These are phyloP conservation scores for Citrus unshiu DNA, from an alignment of 345 rosid genomes.

Conservation along the genomic window DNA sequence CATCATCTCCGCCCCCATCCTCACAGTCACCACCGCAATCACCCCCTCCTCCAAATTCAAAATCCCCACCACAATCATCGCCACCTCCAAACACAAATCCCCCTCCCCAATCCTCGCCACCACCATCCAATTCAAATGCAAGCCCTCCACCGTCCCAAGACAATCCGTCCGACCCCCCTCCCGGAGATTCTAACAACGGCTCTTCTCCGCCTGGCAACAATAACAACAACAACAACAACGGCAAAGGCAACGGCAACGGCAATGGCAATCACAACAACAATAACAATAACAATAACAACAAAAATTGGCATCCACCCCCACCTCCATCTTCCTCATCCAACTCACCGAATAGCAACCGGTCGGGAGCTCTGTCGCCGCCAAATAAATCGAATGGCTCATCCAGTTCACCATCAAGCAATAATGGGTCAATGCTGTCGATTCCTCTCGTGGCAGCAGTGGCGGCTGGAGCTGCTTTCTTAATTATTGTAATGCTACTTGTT, in stretches of 20 bases:
- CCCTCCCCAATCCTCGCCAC: slow-evolving; percentile 25
- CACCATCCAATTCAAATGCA: slow-evolving; percentile 9
- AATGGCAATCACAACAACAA: background rate
- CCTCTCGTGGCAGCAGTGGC: slow-evolving; percentile 35
- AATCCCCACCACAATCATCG: slow-evolving; percentile 22
- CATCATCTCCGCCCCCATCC: slow-evolving; percentile 29
- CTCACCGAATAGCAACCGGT: background rate
- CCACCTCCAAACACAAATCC: slow-evolving; percentile 19
- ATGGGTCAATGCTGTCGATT: slow-evolving; percentile 8
- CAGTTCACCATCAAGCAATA: slow-evolving; percentile 2
- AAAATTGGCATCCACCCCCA: background rate
- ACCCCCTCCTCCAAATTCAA: slow-evolving; percentile 22
- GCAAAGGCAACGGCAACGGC: background rate
- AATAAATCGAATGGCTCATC: background rate
- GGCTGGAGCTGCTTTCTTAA: slow-evolving; percentile 38
- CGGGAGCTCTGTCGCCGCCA: slow-evolving; percentile 15
- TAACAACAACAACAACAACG: slow-evolving; percentile 4
- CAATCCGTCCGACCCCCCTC: background rate
- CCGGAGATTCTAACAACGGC: slow-evolving; percentile 16
- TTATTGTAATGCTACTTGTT: slow-evolving; percentile 34
- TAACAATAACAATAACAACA: background rate
- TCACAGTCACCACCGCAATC: slow-evolving; percentile 12
- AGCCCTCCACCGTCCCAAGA: slow-evolving; percentile 26
- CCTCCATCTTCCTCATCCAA: background rate
- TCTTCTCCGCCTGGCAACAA: slow-evolving; percentile 22